phyloP scores from a whole-genome alignment of 148 eudicot species.

The Linanthus parryae region DNA sequence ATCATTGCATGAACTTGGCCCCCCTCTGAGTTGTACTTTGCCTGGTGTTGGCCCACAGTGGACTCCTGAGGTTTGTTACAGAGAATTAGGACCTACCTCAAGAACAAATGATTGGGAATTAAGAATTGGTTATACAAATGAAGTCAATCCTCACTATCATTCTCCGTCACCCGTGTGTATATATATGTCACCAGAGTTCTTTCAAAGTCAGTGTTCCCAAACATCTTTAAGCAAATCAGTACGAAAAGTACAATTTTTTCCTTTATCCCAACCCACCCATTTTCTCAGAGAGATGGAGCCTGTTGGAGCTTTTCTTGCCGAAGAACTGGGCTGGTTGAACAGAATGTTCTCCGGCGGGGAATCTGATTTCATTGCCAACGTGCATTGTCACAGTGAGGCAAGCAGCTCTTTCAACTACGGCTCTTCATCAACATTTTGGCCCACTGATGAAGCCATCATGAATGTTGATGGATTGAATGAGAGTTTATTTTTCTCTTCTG shows the following conservation, averaged over 20 bases:
- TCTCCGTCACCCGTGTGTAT: slow-evolving; percentile 18
- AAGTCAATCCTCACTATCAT: slow-evolving; percentile 20
- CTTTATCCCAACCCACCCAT: too few species aligned
- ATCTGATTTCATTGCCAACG: slow-evolving; percentile 21
- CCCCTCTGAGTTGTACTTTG: slow-evolving; percentile 41
- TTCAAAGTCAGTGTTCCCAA: background rate
- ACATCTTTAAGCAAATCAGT: too few species aligned
- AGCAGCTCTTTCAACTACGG: slow-evolving; percentile 5
- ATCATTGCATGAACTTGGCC: slow-evolving; percentile 24
- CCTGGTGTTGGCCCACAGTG: slow-evolving; percentile 40
- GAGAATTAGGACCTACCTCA: too few species aligned
- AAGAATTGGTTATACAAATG: slow-evolving; percentile 11
- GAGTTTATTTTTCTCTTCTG: slow-evolving; percentile 1
- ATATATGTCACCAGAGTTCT: slow-evolving; percentile 21
- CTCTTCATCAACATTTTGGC: slow-evolving; percentile 13
- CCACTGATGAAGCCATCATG: slow-evolving; percentile 10
- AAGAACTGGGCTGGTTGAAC: slow-evolving; percentile 52
- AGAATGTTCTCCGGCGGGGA: slow-evolving; percentile 37
- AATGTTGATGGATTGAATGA: slow-evolving; percentile 3
- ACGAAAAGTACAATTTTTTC: too few species aligned
- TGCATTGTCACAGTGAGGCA: slow-evolving; percentile 17
- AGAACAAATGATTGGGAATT: slow-evolving; percentile 13
- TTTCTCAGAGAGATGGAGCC: slow-evolving; percentile 28
- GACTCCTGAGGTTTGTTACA: slow-evolving; percentile 34
- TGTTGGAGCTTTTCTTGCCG: slow-evolving; percentile 31